phyloP scores from a whole-genome alignment of 345 rosid species.

The Rubroshorea leprosula region DNA sequence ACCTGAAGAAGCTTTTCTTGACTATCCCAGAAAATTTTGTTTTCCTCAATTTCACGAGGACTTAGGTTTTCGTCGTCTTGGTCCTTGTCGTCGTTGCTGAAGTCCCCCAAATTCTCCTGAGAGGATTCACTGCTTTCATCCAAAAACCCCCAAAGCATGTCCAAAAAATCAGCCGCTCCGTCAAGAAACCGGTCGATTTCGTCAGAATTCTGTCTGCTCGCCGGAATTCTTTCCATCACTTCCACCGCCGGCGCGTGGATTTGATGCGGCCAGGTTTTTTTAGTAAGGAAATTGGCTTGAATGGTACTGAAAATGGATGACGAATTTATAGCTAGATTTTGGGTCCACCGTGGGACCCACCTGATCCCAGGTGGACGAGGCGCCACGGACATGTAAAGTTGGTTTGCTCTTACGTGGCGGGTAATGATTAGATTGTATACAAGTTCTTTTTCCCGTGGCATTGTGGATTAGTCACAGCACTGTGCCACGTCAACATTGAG shows the following conservation, averaged over 20 bases:
- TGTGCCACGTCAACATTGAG: not conserved
- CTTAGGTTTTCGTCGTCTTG: not conserved
- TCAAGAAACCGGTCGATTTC: conserved; percentile 46
- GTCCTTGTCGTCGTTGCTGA: conserved; percentile 22
- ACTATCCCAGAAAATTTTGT: conserved; percentile 56
- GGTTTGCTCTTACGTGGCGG: conserved; percentile 25
- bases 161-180: conserved; percentile 46
- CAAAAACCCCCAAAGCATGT: conserved; percentile 52
- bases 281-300: not conserved
- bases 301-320: not conserved
- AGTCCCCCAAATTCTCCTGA: conserved; percentile 18
- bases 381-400: conserved; percentile 40
- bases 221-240: conserved; percentile 13
- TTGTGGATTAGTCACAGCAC: not conserved
- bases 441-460: not conserved
- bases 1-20: conserved; percentile 79
- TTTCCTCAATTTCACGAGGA: conserved; percentile 30
- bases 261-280: not conserved
- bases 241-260: not conserved
- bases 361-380: conserved; percentile 37
- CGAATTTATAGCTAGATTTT: conserved; percentile 17
- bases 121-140: conserved; percentile 32
- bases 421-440: not conserved
- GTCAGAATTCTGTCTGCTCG: conserved; percentile 37
- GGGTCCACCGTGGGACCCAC: conserved; percentile 24